phyloP scores from a whole-genome alignment of 1,139 yeast genomes.

The Saccharomyces pastorianus region DNA sequence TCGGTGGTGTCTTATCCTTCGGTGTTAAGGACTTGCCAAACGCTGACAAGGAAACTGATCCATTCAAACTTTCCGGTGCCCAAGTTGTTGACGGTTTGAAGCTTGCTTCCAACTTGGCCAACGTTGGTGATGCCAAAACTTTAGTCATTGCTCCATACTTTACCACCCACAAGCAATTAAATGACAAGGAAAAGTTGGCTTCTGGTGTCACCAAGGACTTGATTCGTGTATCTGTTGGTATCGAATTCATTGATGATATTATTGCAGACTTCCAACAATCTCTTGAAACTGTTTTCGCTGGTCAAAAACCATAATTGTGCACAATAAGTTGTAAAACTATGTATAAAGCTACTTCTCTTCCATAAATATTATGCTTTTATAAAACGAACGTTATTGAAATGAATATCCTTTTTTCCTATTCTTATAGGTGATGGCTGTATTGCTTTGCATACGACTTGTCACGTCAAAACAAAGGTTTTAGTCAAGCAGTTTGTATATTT shows the following conservation, averaged over 20 bases:
- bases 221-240: slow-evolving; percentile 83
- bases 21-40: slow-evolving; percentile 65
- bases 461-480: too few relatives aligned
- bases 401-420: not conserved
- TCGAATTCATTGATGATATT: slow-evolving; percentile 82
- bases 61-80: slow-evolving; percentile 68
- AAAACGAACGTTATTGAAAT: not conserved
- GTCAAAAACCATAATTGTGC: slow-evolving; percentile 12
- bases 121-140: slow-evolving; percentile 93
- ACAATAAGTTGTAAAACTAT: not conserved
- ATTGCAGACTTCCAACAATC: slow-evolving; percentile 82
- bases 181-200: slow-evolving; percentile 67
- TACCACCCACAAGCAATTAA: slow-evolving; percentile 90
- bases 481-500: not conserved
- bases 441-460: too few relatives aligned
- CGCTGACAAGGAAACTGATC: slow-evolving; percentile 39
- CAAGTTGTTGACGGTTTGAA: slow-evolving; percentile 73
- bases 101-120: slow-evolving; percentile 86
- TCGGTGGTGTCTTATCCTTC: slow-evolving; percentile 81
- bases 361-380: not conserved
- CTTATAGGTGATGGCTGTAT: not conserved
- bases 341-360: not conserved
- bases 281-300: slow-evolving; percentile 46
- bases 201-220: slow-evolving; percentile 84
- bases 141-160: slow-evolving; percentile 90